Evolutionary conservation across 768 basidiomycete genomes (phyloP).

Genomic region (Lentinula raphanica): DNA sequence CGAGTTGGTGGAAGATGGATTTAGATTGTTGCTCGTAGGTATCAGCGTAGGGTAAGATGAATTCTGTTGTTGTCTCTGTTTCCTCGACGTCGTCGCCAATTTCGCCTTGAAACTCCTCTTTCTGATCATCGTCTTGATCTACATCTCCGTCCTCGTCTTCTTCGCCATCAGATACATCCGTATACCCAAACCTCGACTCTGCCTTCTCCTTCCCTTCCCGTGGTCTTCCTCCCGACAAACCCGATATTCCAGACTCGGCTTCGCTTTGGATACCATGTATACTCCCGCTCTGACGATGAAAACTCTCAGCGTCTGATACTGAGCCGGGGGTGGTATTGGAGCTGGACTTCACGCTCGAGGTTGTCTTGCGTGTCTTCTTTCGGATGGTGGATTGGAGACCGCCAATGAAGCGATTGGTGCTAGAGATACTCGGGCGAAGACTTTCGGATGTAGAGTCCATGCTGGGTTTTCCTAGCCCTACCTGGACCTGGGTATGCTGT

Average conservation of each 20-base stretch:
- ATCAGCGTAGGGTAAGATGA: conserved; percentile 47
- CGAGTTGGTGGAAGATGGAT: not conserved
- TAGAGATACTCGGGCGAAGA: too few relatives aligned
- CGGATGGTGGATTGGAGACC: too few relatives aligned
- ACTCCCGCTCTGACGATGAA: not conserved
- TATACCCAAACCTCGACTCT: conserved; percentile 15
- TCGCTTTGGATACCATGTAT: not conserved
- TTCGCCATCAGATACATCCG: conserved; percentile 17
- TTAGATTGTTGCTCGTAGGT: conserved; percentile 36
- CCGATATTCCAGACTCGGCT: not conserved
- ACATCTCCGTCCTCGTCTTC: conserved; percentile 32
- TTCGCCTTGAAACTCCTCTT: conserved; percentile 4
- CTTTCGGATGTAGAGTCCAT: too few relatives aligned
- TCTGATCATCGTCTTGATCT: conserved; percentile 41
- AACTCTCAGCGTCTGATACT: not conserved
- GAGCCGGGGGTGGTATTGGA: not conserved
- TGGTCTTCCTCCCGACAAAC: conserved; percentile 12
- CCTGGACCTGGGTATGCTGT: not conserved
- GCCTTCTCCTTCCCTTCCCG: conserved; percentile 17
- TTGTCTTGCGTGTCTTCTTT: too few relatives aligned
- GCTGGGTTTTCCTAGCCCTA: not conserved
- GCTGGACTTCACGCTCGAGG: too few relatives aligned
- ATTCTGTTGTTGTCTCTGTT: not conserved
- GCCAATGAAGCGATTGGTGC: too few relatives aligned
- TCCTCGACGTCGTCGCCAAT: conserved; percentile 22